phyloP scores from a whole-genome alignment of 2,329 filamentous ascomycete genomes.

The Ascochyta rabiei region DNA sequence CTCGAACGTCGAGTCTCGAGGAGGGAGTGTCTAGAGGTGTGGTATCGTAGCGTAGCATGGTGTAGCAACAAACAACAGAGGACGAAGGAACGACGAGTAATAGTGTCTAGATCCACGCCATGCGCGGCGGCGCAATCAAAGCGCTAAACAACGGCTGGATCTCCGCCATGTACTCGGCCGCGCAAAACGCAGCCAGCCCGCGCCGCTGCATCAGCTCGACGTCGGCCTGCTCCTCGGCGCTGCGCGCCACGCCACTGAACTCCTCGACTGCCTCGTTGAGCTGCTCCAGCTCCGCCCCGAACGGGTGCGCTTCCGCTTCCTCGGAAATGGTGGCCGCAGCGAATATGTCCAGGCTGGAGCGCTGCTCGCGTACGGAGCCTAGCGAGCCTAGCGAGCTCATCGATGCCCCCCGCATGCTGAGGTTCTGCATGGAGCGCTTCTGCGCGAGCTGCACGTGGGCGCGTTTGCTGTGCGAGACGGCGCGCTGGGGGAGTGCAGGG shows the following conservation, averaged over 20 bases:
- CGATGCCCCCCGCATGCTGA: slow-evolving; percentile 24
- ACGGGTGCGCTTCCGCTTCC: slow-evolving; percentile 67
- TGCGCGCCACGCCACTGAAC: slow-evolving; percentile 66
- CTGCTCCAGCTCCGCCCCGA: slow-evolving; percentile 87
- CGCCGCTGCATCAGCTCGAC: slow-evolving; percentile 70
- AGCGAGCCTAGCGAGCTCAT: slow-evolving; percentile 50
- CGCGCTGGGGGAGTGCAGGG: slow-evolving; percentile 76
- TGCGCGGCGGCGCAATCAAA: slow-evolving; percentile 30
- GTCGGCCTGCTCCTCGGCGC: slow-evolving; percentile 74
- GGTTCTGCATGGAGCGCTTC: slow-evolving; percentile 64
- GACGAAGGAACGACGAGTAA: too few relatives aligned
- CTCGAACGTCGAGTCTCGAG: background rate
- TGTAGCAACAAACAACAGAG: too few relatives aligned
- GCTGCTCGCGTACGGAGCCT: slow-evolving; percentile 62
- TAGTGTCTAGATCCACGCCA: slow-evolving; percentile 44
- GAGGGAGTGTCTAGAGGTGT: background rate
- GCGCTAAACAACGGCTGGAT: slow-evolving; percentile 66
- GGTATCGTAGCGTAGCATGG: too few relatives aligned
- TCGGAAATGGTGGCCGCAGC: slow-evolving; percentile 27
- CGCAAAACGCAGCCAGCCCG: slow-evolving; percentile 75
- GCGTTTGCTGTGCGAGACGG: slow-evolving; percentile 88
- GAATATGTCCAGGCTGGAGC: slow-evolving; percentile 54
- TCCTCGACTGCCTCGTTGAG: slow-evolving; percentile 94
- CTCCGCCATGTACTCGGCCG: slow-evolving; percentile 83
- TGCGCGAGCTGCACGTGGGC: slow-evolving; percentile 77